phyloP scores from a whole-genome alignment of 2,329 filamentous ascomycete species.

The Venturia asperata region DNA sequence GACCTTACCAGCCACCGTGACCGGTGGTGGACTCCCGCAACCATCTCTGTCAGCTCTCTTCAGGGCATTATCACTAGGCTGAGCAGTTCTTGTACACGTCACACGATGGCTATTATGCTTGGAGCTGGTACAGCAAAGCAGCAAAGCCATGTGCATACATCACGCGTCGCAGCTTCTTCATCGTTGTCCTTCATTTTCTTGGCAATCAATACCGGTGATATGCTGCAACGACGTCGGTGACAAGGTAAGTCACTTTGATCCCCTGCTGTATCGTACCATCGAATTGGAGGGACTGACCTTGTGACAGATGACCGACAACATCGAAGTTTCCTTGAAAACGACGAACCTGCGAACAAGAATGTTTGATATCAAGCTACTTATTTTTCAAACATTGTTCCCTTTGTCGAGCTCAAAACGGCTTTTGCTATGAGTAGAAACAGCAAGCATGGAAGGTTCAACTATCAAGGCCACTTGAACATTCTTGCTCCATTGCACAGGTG shows the following conservation, averaged over 20 bases:
- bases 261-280: not conserved
- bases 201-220: slow-evolving; percentile 27
- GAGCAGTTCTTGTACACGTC: not conserved
- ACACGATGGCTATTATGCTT: slow-evolving; percentile 1
- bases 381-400: not conserved
- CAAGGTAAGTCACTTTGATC: slow-evolving; percentile 27
- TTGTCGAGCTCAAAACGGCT: not conserved
- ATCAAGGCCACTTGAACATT: not conserved
- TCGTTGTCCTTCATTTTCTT: slow-evolving; percentile 30
- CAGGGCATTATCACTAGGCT: not conserved
- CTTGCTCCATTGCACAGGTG: not conserved
- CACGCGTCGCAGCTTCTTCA: slow-evolving; percentile 26
- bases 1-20: slow-evolving; percentile 13
- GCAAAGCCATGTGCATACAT: not conserved
- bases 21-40: slow-evolving; percentile 2
- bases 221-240: slow-evolving; percentile 30
- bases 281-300: not conserved
- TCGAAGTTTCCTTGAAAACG: slow-evolving; percentile 27
- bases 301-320: slow-evolving; percentile 1
- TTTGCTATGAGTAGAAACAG: not conserved
- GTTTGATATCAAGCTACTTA: slow-evolving; percentile 21
- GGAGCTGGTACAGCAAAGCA: slow-evolving; percentile 10
- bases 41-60: slow-evolving; percentile 6
- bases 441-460: not conserved
- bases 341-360: slow-evolving; percentile 23